Evolutionary conservation across 768 basidiomycete species (phyloP).

Genomic region (Auriscalpium microsporum): DNA sequence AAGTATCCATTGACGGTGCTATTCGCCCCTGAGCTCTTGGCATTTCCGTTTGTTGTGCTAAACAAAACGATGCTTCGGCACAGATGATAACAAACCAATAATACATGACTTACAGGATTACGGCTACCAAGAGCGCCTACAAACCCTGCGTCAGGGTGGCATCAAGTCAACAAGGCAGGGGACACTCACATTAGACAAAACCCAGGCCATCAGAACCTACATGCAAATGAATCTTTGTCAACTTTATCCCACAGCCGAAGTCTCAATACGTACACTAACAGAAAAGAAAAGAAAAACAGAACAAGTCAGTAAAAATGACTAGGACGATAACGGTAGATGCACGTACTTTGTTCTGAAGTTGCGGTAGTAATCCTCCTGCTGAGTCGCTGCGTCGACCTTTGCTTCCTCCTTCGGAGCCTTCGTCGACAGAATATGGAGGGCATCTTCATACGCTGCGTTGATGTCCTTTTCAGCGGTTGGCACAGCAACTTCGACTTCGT

Average conservation of each 20-base stretch:
- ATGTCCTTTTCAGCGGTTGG: constrained; percentile 87
- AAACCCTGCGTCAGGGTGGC: neutral
- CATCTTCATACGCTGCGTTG: constrained; percentile 86
- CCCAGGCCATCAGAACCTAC: constrained; percentile 80
- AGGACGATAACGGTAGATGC: neutral
- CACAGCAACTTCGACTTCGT: constrained; percentile 79
- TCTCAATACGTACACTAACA: neutral
- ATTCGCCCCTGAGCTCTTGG: constrained; percentile 37
- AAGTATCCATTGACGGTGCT: constrained; percentile 75
- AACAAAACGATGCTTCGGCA: neutral
- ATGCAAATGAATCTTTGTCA: neutral
- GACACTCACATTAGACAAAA: constrained; percentile 64
- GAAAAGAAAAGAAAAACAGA: neutral
- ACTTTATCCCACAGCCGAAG: neutral
- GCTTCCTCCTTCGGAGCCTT: constrained; percentile 69
- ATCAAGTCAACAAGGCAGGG: constrained; percentile 4
- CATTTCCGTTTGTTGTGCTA: constrained; percentile 42
- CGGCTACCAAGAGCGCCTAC: constrained; percentile 64
- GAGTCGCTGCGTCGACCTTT: constrained; percentile 50
- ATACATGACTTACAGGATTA: constrained; percentile 49
- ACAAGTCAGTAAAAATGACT: neutral
- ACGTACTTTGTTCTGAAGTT: constrained; percentile 80
- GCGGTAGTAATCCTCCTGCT: constrained; percentile 83
- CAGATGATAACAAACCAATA: too few species aligned
- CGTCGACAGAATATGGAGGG: constrained; percentile 68